These are phyloP conservation scores for Gaertneriomyces sp. DNA, from an alignment of 192 early-diverging fungal species.

Conservation along the genomic window DNA sequence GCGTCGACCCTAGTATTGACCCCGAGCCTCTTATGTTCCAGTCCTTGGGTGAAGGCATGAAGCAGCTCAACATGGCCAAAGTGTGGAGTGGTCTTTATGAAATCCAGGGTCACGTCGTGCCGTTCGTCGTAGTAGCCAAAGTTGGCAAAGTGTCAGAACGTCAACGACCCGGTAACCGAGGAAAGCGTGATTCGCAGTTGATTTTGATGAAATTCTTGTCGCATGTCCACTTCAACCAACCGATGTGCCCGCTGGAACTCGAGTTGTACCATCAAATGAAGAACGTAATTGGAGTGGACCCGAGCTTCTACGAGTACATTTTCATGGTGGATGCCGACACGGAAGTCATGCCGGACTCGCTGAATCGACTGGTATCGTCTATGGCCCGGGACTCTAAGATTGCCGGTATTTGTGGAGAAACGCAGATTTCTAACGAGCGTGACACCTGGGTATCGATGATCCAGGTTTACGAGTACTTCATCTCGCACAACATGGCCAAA, in stretches of 20 bases:
- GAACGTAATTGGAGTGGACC: slow-evolving; percentile 96
- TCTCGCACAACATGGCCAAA: slow-evolving; percentile 56
- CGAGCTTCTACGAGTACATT: slow-evolving; percentile 91
- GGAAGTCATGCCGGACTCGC: slow-evolving; percentile 72
- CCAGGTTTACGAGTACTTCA: slow-evolving; percentile 81
- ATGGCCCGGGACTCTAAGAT: slow-evolving; percentile 90
- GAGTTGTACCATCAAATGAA: slow-evolving; percentile 99
- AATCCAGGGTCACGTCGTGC: slow-evolving; percentile 86
- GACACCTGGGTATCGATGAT: slow-evolving; percentile 96
- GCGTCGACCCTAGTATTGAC: slow-evolving; percentile 76
- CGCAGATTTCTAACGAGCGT: slow-evolving; percentile 87
- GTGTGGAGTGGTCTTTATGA: slow-evolving; percentile 97
- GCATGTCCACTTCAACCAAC: slow-evolving; percentile 88
- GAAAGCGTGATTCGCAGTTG: slow-evolving; percentile 99
- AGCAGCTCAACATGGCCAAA: slow-evolving; percentile 88
- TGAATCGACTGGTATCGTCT: slow-evolving; percentile 86
- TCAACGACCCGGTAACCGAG: slow-evolving; percentile 86
- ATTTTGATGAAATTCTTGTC: slow-evolving; percentile 97
- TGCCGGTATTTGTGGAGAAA: slow-evolving; percentile 95
- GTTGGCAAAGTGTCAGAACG: slow-evolving; percentile 84
- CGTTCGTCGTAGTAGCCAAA: slow-evolving; percentile 95
- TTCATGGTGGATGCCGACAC: slow-evolving; percentile 99
- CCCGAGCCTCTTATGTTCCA: slow-evolving; percentile 77
- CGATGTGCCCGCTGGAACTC: slow-evolving; percentile 94
- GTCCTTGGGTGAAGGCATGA: slow-evolving; percentile 76